Conservation (phyloP, 352 stramenopile genomes). For the Phytophthora foliorum region DNA sequence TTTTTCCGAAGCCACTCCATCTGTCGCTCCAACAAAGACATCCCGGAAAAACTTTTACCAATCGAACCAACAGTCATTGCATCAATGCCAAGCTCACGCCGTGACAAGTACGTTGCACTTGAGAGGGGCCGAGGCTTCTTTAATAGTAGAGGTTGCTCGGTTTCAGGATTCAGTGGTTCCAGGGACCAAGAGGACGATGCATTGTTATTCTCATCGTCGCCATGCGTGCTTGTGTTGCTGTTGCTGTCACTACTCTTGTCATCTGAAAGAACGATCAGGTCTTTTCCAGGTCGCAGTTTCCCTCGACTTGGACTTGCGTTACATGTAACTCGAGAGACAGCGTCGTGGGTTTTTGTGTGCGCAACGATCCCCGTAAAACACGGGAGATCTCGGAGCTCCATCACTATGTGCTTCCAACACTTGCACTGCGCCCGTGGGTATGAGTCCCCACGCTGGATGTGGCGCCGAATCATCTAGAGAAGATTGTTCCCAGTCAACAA, state of each 20-base stretch:
- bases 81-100: slow-evolving; percentile 20
- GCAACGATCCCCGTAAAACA: slow-evolving; percentile 40
- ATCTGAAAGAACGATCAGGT: slow-evolving; percentile 77
- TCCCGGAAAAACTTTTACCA: slow-evolving; percentile 59
- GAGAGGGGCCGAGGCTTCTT: slow-evolving; percentile 35
- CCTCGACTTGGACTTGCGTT: slow-evolving; percentile 72
- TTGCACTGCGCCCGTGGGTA: slow-evolving; percentile 71
- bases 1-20: slow-evolving; percentile 85
- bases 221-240: slow-evolving; percentile 28
- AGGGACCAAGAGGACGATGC: slow-evolving; percentile 31
- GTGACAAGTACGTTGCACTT: slow-evolving; percentile 30
- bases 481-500: slow-evolving; percentile 5
- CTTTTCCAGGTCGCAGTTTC: slow-evolving; percentile 81
- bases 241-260: slow-evolving; percentile 31
- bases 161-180: slow-evolving; percentile 38
- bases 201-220: slow-evolving; percentile 37
- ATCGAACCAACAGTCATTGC: slow-evolving; percentile 7
- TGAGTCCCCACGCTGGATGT: slow-evolving; percentile 79
- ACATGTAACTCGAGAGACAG: neutral
- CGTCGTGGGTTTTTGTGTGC: slow-evolving; percentile 19
- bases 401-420: slow-evolving; percentile 85
- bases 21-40: slow-evolving; percentile 87
- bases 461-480: slow-evolving; percentile 68
- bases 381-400: slow-evolving; percentile 78
- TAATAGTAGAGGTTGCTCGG: slow-evolving; percentile 2